Percentiles rank a stretch among this genome's conserved stretches.
These are phyloP conservation scores for Spizellomyces punctatus DNA, from an alignment of 192 early-diverging fungal species.

Conservation along the genomic window DNA sequence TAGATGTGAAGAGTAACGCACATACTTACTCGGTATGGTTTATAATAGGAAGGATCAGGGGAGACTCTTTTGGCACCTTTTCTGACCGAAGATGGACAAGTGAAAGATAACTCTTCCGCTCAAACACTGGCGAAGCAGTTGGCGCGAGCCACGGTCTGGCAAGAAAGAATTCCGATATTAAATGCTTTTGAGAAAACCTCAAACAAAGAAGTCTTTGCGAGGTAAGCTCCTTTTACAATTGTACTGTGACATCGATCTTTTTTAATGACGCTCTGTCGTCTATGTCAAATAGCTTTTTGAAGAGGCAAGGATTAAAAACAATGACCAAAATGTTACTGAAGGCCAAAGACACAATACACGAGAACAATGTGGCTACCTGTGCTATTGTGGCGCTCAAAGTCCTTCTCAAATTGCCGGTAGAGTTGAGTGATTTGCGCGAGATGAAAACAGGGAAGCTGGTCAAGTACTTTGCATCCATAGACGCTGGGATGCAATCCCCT, in stretches of 20 bases:
- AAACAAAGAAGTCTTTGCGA: background rate
- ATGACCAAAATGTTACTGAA: conserved; percentile 25
- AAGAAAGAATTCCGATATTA: background rate
- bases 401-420: conserved; percentile 15
- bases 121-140: background rate
- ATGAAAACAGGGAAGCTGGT: conserved; percentile 29
- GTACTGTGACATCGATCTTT: background rate
- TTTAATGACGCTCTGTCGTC: no score
- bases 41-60: background rate
- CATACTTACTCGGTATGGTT: no score
- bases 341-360: conserved; percentile 18
- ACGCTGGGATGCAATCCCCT: background rate
- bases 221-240: background rate
- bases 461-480: conserved; percentile 18
- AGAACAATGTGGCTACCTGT: background rate
- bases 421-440: conserved; percentile 16
- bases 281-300: conserved; percentile 6
- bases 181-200: background rate
- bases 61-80: background rate
- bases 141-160: background rate
- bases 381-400: conserved; percentile 11
- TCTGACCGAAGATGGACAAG: background rate
- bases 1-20: no score
- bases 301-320: conserved; percentile 6
- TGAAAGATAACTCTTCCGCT: background rate